Conservation (phyloP, 208 protist species). For the Entamoeba nuttalli region DNA sequence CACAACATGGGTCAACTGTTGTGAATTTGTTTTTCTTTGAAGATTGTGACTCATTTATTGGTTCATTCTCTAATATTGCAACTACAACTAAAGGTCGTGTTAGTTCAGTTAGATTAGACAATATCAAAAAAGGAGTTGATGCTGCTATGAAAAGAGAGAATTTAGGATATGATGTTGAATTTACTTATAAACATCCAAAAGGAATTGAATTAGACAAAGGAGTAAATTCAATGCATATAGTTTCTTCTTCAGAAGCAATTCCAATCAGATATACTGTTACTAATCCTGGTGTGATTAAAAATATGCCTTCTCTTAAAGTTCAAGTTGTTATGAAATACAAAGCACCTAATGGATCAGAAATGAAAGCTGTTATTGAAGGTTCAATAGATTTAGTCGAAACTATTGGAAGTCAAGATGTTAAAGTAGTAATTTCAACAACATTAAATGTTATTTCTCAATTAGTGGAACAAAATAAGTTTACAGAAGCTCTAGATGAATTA, state of each 20-base stretch:
- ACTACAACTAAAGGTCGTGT: neutral
- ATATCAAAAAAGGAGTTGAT: neutral
- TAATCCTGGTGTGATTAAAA: neutral
- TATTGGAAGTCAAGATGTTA: neutral
- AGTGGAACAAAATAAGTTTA: neutral
- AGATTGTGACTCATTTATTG: neutral
- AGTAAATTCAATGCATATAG: no score
- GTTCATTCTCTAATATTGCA: neutral
- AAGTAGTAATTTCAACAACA: neutral
- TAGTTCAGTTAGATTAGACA: neutral
- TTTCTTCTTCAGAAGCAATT: neutral
- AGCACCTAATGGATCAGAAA: neutral
- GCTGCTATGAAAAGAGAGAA: neutral
- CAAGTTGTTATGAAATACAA: neutral
- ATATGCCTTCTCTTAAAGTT: neutral
- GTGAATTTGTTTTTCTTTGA: neutral
- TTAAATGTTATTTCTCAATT: neutral
- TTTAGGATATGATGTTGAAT: neutral
- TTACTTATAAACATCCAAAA: neutral
- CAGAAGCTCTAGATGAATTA: neutral
- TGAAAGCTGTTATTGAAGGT: neutral
- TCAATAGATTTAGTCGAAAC: neutral
- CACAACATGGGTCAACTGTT: neutral
- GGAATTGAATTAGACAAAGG: neutral
- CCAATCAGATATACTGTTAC: neutral